Percentiles rank a stretch among this genome's conserved stretches.
phyloP scores from a whole-genome alignment of 306 rosid species.

The Ziziphus jujuba region DNA sequence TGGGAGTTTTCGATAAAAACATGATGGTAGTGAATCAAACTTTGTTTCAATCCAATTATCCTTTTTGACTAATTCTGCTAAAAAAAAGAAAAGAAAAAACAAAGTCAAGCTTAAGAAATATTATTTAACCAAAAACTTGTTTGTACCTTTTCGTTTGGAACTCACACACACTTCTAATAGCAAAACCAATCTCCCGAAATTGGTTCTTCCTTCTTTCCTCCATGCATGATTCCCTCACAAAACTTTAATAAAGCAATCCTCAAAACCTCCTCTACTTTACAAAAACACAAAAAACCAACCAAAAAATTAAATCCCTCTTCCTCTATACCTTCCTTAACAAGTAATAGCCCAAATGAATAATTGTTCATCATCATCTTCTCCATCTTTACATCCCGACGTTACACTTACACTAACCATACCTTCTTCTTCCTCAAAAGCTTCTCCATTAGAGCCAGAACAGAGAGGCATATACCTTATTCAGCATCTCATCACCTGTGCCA shows the following conservation, averaged over 20 bases:
- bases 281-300: background rate
- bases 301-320: background rate
- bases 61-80: background rate
- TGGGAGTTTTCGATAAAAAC: no score
- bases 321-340: background rate
- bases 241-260: background rate
- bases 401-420: background rate
- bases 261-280: no score
- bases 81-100: no score
- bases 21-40: background rate
- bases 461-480: constrained; percentile 23
- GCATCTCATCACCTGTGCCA: constrained; percentile 26
- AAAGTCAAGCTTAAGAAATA: background rate
- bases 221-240: background rate
- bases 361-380: background rate
- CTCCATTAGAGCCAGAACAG: constrained; percentile 13
- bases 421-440: background rate
- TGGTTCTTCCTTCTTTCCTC: background rate
- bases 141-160: constrained; percentile 27
- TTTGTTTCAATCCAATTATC: background rate
- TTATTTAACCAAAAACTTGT: background rate
- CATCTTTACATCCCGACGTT: background rate
- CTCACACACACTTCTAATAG: constrained; percentile 23
- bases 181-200: background rate
- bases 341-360: background rate